These are phyloP conservation scores for Pleurotus citrinopileatus DNA, from an alignment of 768 basidiomycete species.

Conservation along the genomic window DNA sequence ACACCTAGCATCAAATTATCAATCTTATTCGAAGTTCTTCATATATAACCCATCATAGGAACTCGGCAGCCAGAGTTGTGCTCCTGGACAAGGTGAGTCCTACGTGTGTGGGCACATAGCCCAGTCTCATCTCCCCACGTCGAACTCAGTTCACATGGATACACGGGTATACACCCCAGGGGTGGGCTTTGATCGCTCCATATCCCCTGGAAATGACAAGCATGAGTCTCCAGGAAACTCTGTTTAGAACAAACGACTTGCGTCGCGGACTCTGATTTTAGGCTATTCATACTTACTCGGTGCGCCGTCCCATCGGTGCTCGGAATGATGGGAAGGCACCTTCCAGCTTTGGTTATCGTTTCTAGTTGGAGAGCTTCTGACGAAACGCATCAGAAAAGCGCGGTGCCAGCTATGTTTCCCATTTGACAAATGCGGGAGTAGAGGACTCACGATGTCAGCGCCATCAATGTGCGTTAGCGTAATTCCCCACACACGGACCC, in stretches of 20 bases:
- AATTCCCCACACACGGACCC: no score
- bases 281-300: no score
- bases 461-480: neutral
- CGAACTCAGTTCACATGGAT: neutral
- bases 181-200: neutral
- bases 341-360: no score
- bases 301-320: neutral
- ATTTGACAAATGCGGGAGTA: neutral
- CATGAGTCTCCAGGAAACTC: neutral
- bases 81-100: no score
- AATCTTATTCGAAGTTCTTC: no score
- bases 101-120: no score
- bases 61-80: neutral
- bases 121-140: neutral
- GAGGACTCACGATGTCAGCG: neutral
- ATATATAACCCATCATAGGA: neutral
- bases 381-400: neutral
- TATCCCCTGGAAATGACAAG: neutral
- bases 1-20: neutral
- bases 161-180: neutral
- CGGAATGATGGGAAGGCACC: neutral
- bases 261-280: neutral
- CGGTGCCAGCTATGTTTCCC: neutral
- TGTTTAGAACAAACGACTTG: neutral
- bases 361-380: no score